These are phyloP conservation scores for Tolypocladium pustulatum DNA, from an alignment of 2,329 filamentous ascomycete species.

Conservation along the genomic window DNA sequence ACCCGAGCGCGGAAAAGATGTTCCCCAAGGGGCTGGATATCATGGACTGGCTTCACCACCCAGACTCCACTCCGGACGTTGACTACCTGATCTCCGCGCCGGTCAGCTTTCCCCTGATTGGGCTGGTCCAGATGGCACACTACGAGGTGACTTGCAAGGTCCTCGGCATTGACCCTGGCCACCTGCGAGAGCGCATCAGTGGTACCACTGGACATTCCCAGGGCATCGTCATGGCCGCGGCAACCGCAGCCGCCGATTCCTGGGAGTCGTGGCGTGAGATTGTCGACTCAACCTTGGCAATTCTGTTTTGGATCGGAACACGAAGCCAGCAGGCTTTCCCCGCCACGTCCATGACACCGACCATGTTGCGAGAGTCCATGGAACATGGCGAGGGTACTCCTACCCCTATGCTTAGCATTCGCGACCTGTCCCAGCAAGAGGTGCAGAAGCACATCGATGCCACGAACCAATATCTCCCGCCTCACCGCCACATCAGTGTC, in stretches of 20 bases:
- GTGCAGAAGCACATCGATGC: constrained; percentile 95
- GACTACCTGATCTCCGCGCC: constrained; percentile 93
- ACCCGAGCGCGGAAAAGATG: constrained; percentile 83
- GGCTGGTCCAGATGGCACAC: constrained; percentile 89
- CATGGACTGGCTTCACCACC: constrained; percentile 83
- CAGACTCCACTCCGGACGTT: constrained; percentile 80
- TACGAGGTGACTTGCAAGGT: constrained; percentile 92
- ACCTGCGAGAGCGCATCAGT: constrained; percentile 71
- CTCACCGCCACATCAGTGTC: constrained; percentile 87
- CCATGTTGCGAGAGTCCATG: constrained; percentile 81
- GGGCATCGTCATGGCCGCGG: constrained; percentile 86
- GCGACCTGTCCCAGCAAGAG: constrained; percentile 76
- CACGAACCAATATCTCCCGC: constrained; percentile 90
- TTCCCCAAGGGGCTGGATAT: constrained; percentile 96
- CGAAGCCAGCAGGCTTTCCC: constrained; percentile 97
- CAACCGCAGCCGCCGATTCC: constrained; percentile 78
- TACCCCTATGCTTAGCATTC: constrained; percentile 96
- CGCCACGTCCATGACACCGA: constrained; percentile 83
- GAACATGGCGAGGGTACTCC: constrained; percentile 92
- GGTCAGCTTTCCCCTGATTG: constrained; percentile 92
- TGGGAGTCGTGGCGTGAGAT: constrained; percentile 88
- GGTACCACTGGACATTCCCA: constrained; percentile 96
- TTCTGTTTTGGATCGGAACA: constrained; percentile 97
- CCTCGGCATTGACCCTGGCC: constrained; percentile 78
- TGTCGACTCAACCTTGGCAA: constrained; percentile 70